Conservation (phyloP, 2,329 filamentous ascomycete genomes). For the Cercospora janseana region DNA sequence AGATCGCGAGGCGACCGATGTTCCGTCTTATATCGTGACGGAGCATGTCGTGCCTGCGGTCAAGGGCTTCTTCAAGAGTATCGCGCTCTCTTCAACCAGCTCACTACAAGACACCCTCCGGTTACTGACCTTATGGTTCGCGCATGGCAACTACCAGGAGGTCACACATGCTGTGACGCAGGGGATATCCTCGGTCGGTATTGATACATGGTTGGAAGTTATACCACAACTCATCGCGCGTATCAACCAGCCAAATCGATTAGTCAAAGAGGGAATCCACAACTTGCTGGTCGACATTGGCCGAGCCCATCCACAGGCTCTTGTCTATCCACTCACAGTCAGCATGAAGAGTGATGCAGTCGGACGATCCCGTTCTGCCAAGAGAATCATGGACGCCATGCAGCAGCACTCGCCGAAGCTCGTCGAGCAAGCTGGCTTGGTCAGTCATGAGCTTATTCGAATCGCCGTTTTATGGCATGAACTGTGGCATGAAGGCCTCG, state of each 20-base stretch:
- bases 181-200: slow-evolving; percentile 85
- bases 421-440: slow-evolving; percentile 90
- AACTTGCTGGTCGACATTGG: slow-evolving; percentile 90
- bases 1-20: slow-evolving; percentile 57
- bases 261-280: slow-evolving; percentile 87
- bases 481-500: slow-evolving; percentile 95
- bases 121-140: slow-evolving; percentile 92
- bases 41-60: slow-evolving; percentile 94
- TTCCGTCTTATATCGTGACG: slow-evolving; percentile 67
- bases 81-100: slow-evolving; percentile 84
- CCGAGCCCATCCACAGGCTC: slow-evolving; percentile 86
- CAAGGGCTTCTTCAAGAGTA: slow-evolving; percentile 95
- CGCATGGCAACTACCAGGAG: slow-evolving; percentile 81
- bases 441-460: slow-evolving; percentile 94
- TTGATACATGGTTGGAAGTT: slow-evolving; percentile 98
- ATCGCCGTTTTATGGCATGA: slow-evolving; percentile 98
- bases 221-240: slow-evolving; percentile 96
- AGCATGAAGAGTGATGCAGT: slow-evolving; percentile 94
- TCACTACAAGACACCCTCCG: slow-evolving; percentile 93
- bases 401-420: slow-evolving; percentile 87
- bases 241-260: slow-evolving; percentile 90
- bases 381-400: slow-evolving; percentile 97
- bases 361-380: slow-evolving; percentile 80
- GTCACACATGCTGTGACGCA: slow-evolving; percentile 87
- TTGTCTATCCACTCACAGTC: slow-evolving; percentile 95